Evolutionary conservation across 257 asterid species (phyloP), one percentile per base, ranked within the genome.

Genomic region (Solanum corneliomulleri): DNA sequence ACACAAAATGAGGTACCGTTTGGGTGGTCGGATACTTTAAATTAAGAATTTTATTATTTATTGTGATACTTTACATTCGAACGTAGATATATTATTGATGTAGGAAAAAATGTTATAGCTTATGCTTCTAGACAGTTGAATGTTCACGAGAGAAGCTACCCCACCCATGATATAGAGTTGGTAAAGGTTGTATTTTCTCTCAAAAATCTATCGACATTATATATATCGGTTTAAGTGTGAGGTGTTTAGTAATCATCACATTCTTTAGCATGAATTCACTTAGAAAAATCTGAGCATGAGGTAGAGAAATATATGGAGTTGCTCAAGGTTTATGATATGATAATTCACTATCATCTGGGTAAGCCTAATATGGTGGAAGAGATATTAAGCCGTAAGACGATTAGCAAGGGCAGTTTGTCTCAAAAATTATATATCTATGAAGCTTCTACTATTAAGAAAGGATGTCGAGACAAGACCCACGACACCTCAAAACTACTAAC

Each of bases 301-400:
- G n/a, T 4, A 56, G 2, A 56, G 10, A 18, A 6, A 18, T 56
- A 7, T 4, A 6, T 7, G 4, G n/a, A 56, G 64, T 18, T 56
- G 10, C n/a, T 56, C n/a, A 56, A 18, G 62, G 62, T 18, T 18
- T 56, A 56, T 18, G n/a, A 56, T 18, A 1, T 56, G 64, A 56
- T 1, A 2, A 18, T 18, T 18, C 64, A 18, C 9, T 56, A 56
- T 56, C 11, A 18, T 56, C n/a, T 0, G n/a, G 0, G 64, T 18
- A 56, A 56, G n/a, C 0, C 11, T 18, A 56, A 18, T 2, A 3
- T 52, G 23, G 23, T 52, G 23, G 1, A 5, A 52, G 23, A 52
- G 2, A 9, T 7, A 52, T 52, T 52, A 6, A 52, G 23, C 23
- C 0, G 8, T 6, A 52, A 52, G 1, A 52, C 3, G 0, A 0